These are phyloP conservation scores for Salix purpurea DNA, from an alignment of 345 rosid genomes.

Conservation along the genomic window DNA sequence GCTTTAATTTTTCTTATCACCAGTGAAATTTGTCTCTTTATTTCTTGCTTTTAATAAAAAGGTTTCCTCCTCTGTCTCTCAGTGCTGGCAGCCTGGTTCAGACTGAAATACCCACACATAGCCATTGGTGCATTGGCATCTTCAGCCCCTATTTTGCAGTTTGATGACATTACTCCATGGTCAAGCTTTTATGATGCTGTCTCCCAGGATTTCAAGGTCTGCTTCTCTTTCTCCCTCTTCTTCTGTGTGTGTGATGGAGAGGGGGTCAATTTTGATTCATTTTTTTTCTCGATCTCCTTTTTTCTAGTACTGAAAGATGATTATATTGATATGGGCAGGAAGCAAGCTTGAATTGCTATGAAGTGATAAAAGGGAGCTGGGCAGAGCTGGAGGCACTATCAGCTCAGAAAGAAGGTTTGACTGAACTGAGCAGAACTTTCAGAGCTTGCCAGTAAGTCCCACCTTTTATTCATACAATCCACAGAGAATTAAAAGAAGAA, in stretches of 20 bases:
- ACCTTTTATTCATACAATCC: neutral
- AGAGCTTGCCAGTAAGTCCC: slow-evolving; percentile 57
- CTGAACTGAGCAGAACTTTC: slow-evolving; percentile 55
- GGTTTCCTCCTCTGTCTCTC: slow-evolving; percentile 14
- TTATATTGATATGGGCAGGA: slow-evolving; percentile 30
- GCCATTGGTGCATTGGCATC: slow-evolving; percentile 81
- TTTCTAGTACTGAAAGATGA: slow-evolving; percentile 3
- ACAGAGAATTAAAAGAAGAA: neutral
- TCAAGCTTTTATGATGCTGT: slow-evolving; percentile 74
- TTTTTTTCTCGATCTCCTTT: neutral
- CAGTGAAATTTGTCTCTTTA: neutral
- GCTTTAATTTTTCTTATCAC: slow-evolving; percentile 5
- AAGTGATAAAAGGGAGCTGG: slow-evolving; percentile 74
- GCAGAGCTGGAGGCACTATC: slow-evolving; percentile 54
- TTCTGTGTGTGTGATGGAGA: neutral
- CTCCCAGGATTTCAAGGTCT: slow-evolving; percentile 68
- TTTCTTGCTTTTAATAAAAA: neutral
- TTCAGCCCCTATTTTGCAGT: slow-evolving; percentile 71
- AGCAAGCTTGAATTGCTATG: slow-evolving; percentile 58
- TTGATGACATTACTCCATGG: slow-evolving; percentile 61
- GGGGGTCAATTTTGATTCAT: neutral
- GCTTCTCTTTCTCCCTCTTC: neutral
- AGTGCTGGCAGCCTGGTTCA: slow-evolving; percentile 91
- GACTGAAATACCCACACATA: slow-evolving; percentile 76
- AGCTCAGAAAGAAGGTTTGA: slow-evolving; percentile 41